phyloP scores from a whole-genome alignment of 305 asterid species.

The Fraxinus xanthoxyloides region DNA sequence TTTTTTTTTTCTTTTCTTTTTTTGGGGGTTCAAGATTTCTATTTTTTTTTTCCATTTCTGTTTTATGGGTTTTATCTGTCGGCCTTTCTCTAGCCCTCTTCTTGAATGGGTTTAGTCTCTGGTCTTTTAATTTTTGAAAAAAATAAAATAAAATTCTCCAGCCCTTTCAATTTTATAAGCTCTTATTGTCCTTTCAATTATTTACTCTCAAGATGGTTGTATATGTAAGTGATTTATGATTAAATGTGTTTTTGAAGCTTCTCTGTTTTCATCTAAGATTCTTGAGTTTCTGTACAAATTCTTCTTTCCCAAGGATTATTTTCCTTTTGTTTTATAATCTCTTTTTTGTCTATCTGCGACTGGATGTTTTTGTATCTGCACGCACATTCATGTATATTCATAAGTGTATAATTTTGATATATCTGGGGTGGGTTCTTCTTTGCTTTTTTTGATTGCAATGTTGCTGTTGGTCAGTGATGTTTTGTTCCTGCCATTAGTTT shows the following conservation, averaged over 20 bases:
- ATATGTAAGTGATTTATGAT: slow-evolving; percentile 17
- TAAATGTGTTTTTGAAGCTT: neutral
- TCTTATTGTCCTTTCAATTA: neutral
- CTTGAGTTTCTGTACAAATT: slow-evolving; percentile 7
- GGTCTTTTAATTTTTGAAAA: slow-evolving; percentile 3
- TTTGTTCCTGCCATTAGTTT: slow-evolving; percentile 27
- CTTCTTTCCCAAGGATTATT: neutral
- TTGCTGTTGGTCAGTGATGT: slow-evolving; percentile 36
- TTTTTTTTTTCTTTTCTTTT: slow-evolving; percentile 4
- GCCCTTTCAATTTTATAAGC: neutral
- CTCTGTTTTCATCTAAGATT: neutral
- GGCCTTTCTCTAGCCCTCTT: neutral
- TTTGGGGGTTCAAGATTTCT: slow-evolving; percentile 20
- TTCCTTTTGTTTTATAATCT: neutral
- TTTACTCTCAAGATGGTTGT: neutral
- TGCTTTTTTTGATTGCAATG: slow-evolving; percentile 21
- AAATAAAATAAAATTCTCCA: neutral
- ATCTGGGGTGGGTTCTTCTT: neutral
- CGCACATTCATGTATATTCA: neutral
- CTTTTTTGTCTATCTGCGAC: neutral
- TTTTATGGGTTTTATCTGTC: slow-evolving; percentile 33
- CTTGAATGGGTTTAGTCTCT: slow-evolving; percentile 30
- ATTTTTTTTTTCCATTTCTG: slow-evolving; percentile 8
- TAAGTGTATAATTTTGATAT: neutral
- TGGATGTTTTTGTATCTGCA: slow-evolving; percentile 7